phyloP scores from a whole-genome alignment of 2,329 filamentous ascomycete species.

The Colletotrichum sublineola region DNA sequence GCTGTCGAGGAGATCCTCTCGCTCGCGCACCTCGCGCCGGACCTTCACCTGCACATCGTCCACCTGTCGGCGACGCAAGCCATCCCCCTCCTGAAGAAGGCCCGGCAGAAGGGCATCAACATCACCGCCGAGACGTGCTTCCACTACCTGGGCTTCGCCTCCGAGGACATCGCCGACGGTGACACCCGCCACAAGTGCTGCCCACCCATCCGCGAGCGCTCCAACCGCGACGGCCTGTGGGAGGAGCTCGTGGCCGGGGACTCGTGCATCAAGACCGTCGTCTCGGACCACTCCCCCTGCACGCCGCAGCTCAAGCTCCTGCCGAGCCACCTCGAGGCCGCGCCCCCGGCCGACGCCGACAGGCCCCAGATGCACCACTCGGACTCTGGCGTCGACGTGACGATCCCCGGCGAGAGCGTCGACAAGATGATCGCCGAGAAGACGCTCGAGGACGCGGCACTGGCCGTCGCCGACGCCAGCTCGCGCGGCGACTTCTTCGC shows the following conservation, averaged over 20 bases:
- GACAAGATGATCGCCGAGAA: conserved; percentile 44
- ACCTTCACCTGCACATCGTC: conserved; percentile 91
- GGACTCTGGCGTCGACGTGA: conserved; percentile 68
- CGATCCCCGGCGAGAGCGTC: conserved; percentile 49
- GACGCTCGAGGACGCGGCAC: conserved; percentile 49
- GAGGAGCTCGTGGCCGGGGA: conserved; percentile 78
- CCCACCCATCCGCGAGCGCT: conserved; percentile 85
- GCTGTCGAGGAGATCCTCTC: conserved; percentile 89
- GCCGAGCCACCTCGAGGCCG: conserved; percentile 71
- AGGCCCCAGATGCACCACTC: conserved; percentile 59
- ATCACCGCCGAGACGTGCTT: conserved; percentile 97
- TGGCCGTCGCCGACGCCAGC: conserved; percentile 52
- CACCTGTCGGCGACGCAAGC: conserved; percentile 91
- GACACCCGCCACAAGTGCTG: conserved; percentile 97
- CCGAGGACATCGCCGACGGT: conserved; percentile 84
- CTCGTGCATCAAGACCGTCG: conserved; percentile 90
- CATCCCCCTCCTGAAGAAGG: conserved; percentile 83
- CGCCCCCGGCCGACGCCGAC: conserved; percentile 45
- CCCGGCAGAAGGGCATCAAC: conserved; percentile 79
- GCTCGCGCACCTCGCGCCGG: conserved; percentile 82
- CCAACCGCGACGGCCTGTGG: conserved; percentile 91
- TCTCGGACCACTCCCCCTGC: conserved; percentile 96
- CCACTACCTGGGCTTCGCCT: conserved; percentile 89
- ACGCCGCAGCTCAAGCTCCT: conserved; percentile 94
- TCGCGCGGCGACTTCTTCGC: conserved; percentile 88